These are phyloP conservation scores for Williopsis jadinii DNA, from an alignment of 1,139 yeast genomes.

Conservation along the genomic window DNA sequence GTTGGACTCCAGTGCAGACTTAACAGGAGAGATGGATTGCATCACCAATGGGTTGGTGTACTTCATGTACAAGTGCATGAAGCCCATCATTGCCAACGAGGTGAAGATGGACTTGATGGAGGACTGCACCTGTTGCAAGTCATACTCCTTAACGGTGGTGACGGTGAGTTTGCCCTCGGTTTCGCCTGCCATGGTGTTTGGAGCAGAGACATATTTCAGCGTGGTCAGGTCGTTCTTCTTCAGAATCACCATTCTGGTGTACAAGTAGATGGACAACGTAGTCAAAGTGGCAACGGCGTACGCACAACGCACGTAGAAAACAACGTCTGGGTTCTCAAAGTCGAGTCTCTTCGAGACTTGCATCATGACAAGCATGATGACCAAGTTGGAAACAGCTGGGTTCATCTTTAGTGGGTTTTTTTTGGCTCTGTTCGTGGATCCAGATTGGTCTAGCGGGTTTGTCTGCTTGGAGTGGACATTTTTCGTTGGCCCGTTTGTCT, in stretches of 20 bases:
- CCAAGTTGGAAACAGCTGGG: conserved; percentile 83
- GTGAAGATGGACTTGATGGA: conserved; percentile 81
- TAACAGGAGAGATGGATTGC: conserved; percentile 89
- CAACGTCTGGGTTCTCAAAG: conserved; percentile 74
- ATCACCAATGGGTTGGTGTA: conserved; percentile 95
- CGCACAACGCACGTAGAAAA: conserved; percentile 70
- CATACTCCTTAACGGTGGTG: conserved; percentile 93
- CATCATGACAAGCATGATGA: conserved; percentile 94
- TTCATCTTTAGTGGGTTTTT: conserved; percentile 38
- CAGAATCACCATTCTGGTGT: conserved; percentile 53
- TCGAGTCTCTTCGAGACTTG: conserved; percentile 88
- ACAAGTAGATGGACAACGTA: conserved; percentile 60
- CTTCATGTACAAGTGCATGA: conserved; percentile 97
- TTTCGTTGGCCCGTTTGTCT: no score
- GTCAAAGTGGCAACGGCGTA: conserved; percentile 63
- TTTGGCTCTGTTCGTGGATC: neutral
- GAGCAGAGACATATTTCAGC: conserved; percentile 83
- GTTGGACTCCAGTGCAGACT: conserved; percentile 85
- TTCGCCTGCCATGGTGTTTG: conserved; percentile 73
- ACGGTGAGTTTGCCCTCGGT: conserved; percentile 68
- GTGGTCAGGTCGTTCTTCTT: conserved; percentile 88
- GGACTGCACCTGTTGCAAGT: conserved; percentile 72
- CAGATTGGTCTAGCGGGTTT: no score
- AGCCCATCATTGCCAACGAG: conserved; percentile 95
- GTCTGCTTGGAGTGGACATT: no score